A percentile compares a stretch with the other conserved stretches of the same genome.
phyloP scores from a whole-genome alignment of 2,329 filamentous ascomycete genomes.

The Metarhizium album region DNA sequence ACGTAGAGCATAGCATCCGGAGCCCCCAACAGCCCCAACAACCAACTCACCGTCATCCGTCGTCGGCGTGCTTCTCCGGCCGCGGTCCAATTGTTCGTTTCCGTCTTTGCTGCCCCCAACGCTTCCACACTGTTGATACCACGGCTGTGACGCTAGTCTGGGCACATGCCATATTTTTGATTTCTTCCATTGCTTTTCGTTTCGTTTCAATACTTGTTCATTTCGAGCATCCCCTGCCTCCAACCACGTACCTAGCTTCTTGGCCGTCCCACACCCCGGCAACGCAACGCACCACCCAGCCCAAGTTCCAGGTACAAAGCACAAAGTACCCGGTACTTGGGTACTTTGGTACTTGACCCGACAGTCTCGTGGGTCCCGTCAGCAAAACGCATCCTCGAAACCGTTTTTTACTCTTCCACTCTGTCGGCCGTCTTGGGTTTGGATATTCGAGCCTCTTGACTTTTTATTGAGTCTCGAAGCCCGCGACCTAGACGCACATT shows the following conservation, averaged over 20 bases:
- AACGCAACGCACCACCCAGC: not conserved
- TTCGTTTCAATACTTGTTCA: not conserved
- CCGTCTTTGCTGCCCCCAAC: not conserved
- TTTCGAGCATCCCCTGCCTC: not conserved
- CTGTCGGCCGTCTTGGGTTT: not conserved
- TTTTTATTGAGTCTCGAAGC: constrained; percentile 1
- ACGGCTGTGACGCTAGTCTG: not conserved
- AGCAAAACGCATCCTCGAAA: constrained; percentile 1
- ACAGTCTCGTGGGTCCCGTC: not conserved
- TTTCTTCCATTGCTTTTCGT: not conserved
- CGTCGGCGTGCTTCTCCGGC: not conserved
- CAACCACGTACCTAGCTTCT: not conserved
- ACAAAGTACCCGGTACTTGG: constrained; percentile 4
- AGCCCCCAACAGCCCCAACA: too few relatives aligned
- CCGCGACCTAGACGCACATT: constrained; percentile 2
- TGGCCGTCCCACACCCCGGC: constrained; percentile 2
- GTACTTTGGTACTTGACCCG: too few relatives aligned
- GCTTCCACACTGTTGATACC: not conserved
- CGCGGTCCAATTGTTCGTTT: not conserved
- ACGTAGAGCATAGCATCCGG: too few relatives aligned
- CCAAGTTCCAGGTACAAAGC: not conserved
- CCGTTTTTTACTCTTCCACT: not conserved
- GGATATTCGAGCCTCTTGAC: constrained; percentile 1
- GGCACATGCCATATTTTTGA: not conserved
- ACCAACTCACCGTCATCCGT: too few relatives aligned